Evolutionary conservation across 2,329 filamentous ascomycete species (phyloP).

Genomic region (Bipolaris bicolor): DNA sequence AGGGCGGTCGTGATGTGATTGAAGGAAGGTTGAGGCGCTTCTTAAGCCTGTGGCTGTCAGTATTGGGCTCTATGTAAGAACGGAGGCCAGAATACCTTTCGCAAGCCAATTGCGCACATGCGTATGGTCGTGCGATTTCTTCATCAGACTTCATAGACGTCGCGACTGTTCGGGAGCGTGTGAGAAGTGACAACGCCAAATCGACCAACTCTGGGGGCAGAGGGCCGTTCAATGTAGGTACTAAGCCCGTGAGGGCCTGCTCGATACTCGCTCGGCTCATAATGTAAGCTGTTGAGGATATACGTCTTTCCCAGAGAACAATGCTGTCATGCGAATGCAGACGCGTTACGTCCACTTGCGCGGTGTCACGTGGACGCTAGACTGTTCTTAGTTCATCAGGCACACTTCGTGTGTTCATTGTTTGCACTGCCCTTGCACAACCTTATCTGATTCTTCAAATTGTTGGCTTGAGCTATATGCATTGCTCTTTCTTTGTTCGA

Average conservation of each 20-base stretch:
- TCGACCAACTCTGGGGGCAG: constrained; percentile 43
- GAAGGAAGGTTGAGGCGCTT: constrained; percentile 44
- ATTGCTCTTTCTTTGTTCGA: too few relatives aligned
- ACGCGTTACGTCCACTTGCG: constrained; percentile 15
- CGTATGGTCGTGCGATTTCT: constrained; percentile 47
- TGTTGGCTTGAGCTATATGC: too few relatives aligned
- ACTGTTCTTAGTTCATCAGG: neutral
- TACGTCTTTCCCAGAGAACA: neutral
- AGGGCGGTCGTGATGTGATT: constrained; percentile 45
- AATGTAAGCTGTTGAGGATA: neutral
- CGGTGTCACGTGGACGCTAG: constrained; percentile 20
- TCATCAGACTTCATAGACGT: constrained; percentile 57
- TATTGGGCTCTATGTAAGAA: constrained; percentile 4
- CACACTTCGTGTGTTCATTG: neutral
- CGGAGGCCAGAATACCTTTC: constrained; percentile 67
- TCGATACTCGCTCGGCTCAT: constrained; percentile 37
- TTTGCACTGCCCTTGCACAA: neutral
- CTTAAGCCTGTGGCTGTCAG: constrained; percentile 68
- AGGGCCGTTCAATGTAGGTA: constrained; percentile 46
- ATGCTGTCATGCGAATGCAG: neutral
- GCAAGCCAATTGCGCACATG: constrained; percentile 69
- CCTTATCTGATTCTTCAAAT: too few relatives aligned
- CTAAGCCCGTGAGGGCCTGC: constrained; percentile 51
- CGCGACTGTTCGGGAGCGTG: constrained; percentile 46
- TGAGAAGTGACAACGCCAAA: constrained; percentile 41